Base-by-base conservation (phyloP, 371 early-diverging fungal species). In the Rhizopus microsporus region DNA sequence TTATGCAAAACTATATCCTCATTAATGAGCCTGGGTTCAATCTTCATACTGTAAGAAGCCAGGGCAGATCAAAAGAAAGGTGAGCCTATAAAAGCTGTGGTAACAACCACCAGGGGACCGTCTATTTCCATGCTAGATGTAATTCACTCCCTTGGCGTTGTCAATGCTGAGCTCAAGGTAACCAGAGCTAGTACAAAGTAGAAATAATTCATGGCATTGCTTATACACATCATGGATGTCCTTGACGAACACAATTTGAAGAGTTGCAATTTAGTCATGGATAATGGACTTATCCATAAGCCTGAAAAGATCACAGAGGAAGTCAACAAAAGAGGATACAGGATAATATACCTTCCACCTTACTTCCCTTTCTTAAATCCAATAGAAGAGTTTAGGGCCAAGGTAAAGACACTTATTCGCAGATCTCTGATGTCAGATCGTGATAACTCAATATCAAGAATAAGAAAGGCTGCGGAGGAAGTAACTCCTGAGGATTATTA, bases 401-500 rank as follows among this genome's bases (percentile, higher is more conserved):
- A 46, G 16, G 7, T 47, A 1, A 56, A 48, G 29, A 30, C 12
- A 42, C 31, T 15, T 39, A 12, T 57, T 29, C 51, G 32, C 46
- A 39, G 43, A n/a, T 49, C 30, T 7, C 42, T 40, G 1, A 7
- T 46, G 17, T 5, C 29, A 45, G 37, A 57, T 48, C 48, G 15
- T 17, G 51, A 57, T 40, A 58, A 48, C 9, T 38, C 50, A 13
- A 16, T 53, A 53, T 56, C 44, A 51, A 43, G 62, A 44, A 51
- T 62, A 52, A 56, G 56, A 53, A 49, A 52, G 40, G 56, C 56
- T 45, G 53, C 34, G 32, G 35, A 61, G 35, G 56, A 55, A 55
- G 51, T 54, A 43, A 54, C 55, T 57, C 50, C 40, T 42, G 43
- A 53, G 53, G 58, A 53, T 49, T 54, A 51, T 57, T 54, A 57